Conservation (phyloP, 805 yeast genomes). For the Myxozyma sirexii region DNA sequence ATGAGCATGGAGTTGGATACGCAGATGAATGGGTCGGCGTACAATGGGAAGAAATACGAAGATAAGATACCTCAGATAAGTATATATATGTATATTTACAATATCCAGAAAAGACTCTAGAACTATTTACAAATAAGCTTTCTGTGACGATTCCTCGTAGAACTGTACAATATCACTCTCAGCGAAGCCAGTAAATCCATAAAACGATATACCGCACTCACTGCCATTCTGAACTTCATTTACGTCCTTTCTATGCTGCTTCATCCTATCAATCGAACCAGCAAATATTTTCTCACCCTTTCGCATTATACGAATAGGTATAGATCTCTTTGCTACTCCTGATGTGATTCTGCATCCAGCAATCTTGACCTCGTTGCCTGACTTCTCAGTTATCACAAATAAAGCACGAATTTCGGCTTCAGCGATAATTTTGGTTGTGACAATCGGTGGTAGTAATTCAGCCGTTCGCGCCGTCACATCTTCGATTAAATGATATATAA, state of each 20-base stretch:
- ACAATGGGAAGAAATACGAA: constrained; percentile 67
- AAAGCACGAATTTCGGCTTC: constrained; percentile 70
- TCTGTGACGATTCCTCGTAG: constrained; percentile 64
- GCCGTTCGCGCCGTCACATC: constrained; percentile 71
- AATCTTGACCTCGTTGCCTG: constrained; percentile 52
- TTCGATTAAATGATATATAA: constrained; percentile 86
- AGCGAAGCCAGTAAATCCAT: constrained; percentile 63
- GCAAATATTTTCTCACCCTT: constrained; percentile 50
- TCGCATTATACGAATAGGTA: constrained; percentile 61
- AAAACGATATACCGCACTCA: constrained; percentile 86
- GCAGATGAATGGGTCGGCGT: constrained; percentile 80
- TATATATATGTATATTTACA: background rate
- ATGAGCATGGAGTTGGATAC: constrained; percentile 72
- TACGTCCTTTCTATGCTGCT: constrained; percentile 80
- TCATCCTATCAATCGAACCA: constrained; percentile 72
- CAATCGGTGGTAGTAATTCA: constrained; percentile 61
- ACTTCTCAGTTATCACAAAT: constrained; percentile 66
- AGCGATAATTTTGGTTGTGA: constrained; percentile 66
- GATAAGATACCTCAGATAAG: background rate
- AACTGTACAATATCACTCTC: constrained; percentile 77
- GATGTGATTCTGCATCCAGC: constrained; percentile 85
- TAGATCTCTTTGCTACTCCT: constrained; percentile 67
- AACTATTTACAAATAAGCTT: constrained; percentile 25
- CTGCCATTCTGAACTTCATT: constrained; percentile 76
- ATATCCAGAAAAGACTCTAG: background rate